These are phyloP conservation scores for Pseudozyma sp. DNA, from an alignment of 1,284 basidiomycete species.

Conservation along the genomic window DNA sequence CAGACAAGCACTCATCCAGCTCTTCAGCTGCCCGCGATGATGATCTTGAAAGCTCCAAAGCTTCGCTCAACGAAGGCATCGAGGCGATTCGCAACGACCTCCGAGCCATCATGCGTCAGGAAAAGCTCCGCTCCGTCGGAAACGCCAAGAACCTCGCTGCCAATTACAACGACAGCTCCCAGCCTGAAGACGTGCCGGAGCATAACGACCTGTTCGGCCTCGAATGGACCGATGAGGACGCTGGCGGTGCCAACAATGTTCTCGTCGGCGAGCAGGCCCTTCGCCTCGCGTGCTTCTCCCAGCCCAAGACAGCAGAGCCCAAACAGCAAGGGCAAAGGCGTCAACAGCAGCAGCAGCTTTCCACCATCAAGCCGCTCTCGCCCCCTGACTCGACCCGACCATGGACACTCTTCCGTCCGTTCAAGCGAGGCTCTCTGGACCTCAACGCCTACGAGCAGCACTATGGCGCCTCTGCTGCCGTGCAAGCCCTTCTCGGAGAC, in stretches of 20 bases:
- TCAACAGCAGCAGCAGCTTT: constrained; percentile 32
- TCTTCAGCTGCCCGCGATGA: constrained; percentile 4
- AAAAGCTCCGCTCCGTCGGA: constrained; percentile 64
- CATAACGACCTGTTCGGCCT: constrained; percentile 67
- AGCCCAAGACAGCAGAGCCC: constrained; percentile 44
- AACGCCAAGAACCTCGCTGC: constrained; percentile 62
- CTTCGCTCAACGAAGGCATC: constrained; percentile 45
- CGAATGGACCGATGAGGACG: constrained; percentile 59
- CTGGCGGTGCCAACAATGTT: constrained; percentile 42
- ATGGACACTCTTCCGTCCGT: constrained; percentile 66
- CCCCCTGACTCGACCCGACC: constrained; percentile 26
- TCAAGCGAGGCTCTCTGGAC: constrained; percentile 59
- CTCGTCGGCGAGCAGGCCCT: constrained; percentile 64
- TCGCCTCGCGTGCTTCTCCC: constrained; percentile 59
- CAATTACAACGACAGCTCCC: constrained; percentile 63
- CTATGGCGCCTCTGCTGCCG: constrained; percentile 58
- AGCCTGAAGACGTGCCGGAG: constrained; percentile 59
- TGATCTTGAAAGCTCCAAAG: constrained; percentile 1
- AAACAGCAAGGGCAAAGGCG: constrained; percentile 36
- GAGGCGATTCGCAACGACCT: constrained; percentile 64
- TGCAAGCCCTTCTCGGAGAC: constrained; percentile 60
- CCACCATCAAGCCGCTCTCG: constrained; percentile 35
- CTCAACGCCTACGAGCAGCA: constrained; percentile 56
- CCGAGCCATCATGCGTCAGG: constrained; percentile 66
- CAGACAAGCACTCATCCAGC: constrained; percentile 8